phyloP scores from a whole-genome alignment of 2,329 filamentous ascomycete species.

The Penicillium nordicum region DNA sequence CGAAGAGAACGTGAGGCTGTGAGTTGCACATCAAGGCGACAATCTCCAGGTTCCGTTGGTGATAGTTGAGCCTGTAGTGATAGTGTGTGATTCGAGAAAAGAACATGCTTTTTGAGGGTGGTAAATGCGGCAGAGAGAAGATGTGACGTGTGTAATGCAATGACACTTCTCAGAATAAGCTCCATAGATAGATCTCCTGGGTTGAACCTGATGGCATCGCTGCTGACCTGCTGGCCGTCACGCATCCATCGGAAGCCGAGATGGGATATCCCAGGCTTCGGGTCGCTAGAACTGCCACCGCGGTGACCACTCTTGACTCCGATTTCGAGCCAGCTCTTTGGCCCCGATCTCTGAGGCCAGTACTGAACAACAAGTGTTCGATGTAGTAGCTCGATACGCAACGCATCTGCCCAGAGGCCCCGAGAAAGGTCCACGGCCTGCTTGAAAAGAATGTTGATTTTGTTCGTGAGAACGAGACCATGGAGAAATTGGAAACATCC shows the following conservation, averaged over 20 bases:
- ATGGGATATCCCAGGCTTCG: constrained; percentile 26
- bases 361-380: constrained; percentile 85
- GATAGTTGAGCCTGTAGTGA: constrained; percentile 58
- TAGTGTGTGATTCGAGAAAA: constrained; percentile 61
- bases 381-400: constrained; percentile 76
- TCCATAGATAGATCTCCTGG: constrained; percentile 68
- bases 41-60: constrained; percentile 61
- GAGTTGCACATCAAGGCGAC: constrained; percentile 65
- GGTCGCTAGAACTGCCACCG: constrained; percentile 5
- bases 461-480: constrained; percentile 83
- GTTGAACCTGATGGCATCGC: constrained; percentile 66
- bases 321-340: constrained; percentile 88
- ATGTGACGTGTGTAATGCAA: constrained; percentile 70
- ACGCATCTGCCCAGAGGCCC: constrained; percentile 71
- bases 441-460: constrained; percentile 75
- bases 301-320: constrained; percentile 54
- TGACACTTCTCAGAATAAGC: constrained; percentile 66
- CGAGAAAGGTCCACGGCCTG: constrained; percentile 70
- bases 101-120: constrained; percentile 56
- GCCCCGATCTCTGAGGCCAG: constrained; percentile 68
- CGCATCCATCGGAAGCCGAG: constrained; percentile 71
- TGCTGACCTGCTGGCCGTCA: constrained; percentile 70
- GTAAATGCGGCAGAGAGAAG: constrained; percentile 66
- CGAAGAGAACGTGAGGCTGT: constrained; percentile 59
- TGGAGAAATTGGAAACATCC: constrained; percentile 87